A percentile compares a stretch with the other conserved stretches of the same genome.
Conservation (phyloP, 345 rosid genomes). For the Citrus maxima region DNA sequence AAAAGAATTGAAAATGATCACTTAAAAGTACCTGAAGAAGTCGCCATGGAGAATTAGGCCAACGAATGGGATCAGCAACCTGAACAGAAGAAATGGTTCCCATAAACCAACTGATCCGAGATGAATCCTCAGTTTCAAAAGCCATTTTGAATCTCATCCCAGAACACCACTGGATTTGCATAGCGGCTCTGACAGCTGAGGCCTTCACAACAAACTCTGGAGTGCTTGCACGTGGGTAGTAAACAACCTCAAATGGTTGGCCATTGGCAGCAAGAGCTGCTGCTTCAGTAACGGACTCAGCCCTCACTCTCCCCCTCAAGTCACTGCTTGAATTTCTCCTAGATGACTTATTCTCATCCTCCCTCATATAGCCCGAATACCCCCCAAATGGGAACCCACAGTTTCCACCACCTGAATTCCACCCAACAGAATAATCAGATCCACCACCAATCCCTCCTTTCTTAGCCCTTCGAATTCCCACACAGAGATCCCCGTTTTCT, state of each 20-base stretch:
- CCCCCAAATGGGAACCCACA: constrained; percentile 43
- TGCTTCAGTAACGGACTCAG: constrained; percentile 75
- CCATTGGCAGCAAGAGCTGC: constrained; percentile 60
- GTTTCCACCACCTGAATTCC: constrained; percentile 61
- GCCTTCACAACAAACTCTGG: constrained; percentile 87
- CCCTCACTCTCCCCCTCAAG: constrained; percentile 49
- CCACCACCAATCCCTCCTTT: constrained; percentile 68
- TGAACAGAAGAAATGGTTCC: neutral
- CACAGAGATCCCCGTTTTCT: constrained; percentile 86
- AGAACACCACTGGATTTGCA: constrained; percentile 35
- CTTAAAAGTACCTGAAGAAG: constrained; percentile 65
- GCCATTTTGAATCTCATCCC: neutral
- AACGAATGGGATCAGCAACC: neutral
- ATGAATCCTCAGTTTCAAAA: neutral
- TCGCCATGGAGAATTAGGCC: constrained; percentile 71
- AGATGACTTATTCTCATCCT: constrained; percentile 45
- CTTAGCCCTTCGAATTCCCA: constrained; percentile 84
- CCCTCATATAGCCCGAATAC: constrained; percentile 48
- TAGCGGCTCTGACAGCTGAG: constrained; percentile 57
- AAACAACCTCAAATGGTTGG: constrained; percentile 71
- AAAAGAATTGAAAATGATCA: neutral
- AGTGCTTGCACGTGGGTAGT: constrained; percentile 80
- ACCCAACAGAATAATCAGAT: constrained; percentile 59
- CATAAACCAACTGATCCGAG: neutral
- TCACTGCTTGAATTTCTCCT: constrained; percentile 40